Evolutionary conservation across 176 grass and related monocot species (phyloP), one percentile per base, ranked within the genome.

Genomic region (Canna indica): DNA sequence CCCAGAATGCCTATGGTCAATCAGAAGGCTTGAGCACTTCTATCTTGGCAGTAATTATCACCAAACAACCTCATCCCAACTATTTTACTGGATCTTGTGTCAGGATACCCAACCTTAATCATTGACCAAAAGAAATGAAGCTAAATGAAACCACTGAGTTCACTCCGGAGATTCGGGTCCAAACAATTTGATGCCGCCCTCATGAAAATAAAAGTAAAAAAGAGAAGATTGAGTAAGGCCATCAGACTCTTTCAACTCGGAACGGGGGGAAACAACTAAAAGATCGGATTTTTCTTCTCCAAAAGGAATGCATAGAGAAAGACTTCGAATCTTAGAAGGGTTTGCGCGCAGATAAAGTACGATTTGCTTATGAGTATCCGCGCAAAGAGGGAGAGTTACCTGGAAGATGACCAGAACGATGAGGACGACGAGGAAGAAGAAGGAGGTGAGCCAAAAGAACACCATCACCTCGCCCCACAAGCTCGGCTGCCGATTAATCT

Each of bases 391-490:
- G 33, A 8, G 22, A 22, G 2, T 30, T 16, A 96, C 93, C 89
- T 97, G 94, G 84, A 77, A 92, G 77, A 97, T 92, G 80, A 92
- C 82, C n/a, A 97, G 82, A 71, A 82, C 85, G 64, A 97, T 93
- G 69, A 97, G 88, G 68, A 77, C 66, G 71, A 93, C 77, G 74
- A 97, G 44, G 68, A 97, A 81, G 84, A 92, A 92, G 88, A 97
- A 97, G 35, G 81, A 82, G 79, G 71, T 29, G 69, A 97, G 86
- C 94, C 94, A 97, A 36, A 97, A 80, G 74, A 92, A 87, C 27
- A 92, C 86, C 94, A 97, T 89, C 83, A 71, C 76, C 22, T 41
- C 33, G 29, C 6, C 33, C 17, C 34, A 18, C 10, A 29, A 34
- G 14, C 15, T 69, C 66, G n/a, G 3, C 66, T 38, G 66, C 36